Conservation (phyloP, 495 filamentous ascomycete genomes). For the Opeltia flavorubescens region DNA sequence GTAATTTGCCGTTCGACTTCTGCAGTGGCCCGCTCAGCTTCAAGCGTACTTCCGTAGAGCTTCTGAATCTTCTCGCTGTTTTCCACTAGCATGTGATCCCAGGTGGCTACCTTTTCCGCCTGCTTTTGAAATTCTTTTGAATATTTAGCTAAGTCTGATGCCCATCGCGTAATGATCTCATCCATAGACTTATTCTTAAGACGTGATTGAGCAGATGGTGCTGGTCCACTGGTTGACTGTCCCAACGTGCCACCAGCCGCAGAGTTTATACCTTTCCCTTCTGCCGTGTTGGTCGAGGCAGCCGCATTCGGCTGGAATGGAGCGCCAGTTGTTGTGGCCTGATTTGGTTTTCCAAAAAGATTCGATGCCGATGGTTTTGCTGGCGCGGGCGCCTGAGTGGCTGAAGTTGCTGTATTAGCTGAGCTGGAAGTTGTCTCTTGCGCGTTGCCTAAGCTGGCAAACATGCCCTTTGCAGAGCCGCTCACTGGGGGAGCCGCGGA, state of each 20-base stretch:
- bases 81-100: conserved; percentile 83
- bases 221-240: conserved; percentile 63
- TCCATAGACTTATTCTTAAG: conserved; percentile 99
- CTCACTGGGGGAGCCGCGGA: conserved; percentile 15
- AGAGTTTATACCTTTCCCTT: conserved; percentile 18
- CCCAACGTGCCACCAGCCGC: conserved; percentile 30
- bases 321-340: conserved; percentile 14
- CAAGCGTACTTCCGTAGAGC: conserved; percentile 72
- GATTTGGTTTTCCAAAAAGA: conserved; percentile 17
- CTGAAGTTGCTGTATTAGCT: conserved; percentile 16
- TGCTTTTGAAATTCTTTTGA: conserved; percentile 89
- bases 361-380: conserved; percentile 12
- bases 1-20: conserved; percentile 85
- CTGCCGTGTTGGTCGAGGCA: conserved; percentile 13
- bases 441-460: conserved; percentile 20
- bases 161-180: conserved; percentile 98
- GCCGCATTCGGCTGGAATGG: conserved; percentile 9
- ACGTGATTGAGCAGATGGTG: conserved; percentile 65
- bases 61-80: conserved; percentile 87
- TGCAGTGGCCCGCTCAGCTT: conserved; percentile 77
- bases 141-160: conserved; percentile 83
- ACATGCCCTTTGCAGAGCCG: conserved; percentile 21
- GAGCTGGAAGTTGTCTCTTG: conserved; percentile 24
- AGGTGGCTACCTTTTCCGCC: conserved; percentile 70
- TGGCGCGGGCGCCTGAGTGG: conserved; percentile 18